phyloP scores from a whole-genome alignment of 371 early-diverging fungal genomes.

The Actinomortierella ambigua region DNA sequence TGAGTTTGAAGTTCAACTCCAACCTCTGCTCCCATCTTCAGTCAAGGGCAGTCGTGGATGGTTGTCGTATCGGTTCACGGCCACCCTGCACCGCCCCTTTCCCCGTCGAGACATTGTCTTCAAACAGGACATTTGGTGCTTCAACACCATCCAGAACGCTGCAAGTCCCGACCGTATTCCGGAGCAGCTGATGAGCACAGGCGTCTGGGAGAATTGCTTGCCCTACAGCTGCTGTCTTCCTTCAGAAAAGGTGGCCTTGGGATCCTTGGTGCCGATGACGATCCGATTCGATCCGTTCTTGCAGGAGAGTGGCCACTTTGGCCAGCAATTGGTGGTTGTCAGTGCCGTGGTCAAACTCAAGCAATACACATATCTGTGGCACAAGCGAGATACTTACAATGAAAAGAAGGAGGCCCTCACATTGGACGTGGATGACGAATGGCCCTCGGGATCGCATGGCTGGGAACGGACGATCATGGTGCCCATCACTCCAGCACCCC shows the following conservation, averaged over 20 bases:
- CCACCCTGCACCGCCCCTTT: slow-evolving; percentile 25
- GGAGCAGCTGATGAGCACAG: slow-evolving; percentile 21
- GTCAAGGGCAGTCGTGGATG: slow-evolving; percentile 31
- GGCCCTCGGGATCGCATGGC: slow-evolving; percentile 15
- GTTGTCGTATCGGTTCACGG: slow-evolving; percentile 39
- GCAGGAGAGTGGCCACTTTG: slow-evolving; percentile 10
- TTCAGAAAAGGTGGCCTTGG: slow-evolving; percentile 23
- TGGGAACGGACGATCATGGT: slow-evolving; percentile 27
- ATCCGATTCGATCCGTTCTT: slow-evolving; percentile 23
- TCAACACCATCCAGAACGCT: slow-evolving; percentile 13
- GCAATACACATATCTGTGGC: slow-evolving; percentile 21
- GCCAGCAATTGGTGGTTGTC: slow-evolving; percentile 22
- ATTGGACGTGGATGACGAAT: slow-evolving; percentile 17
- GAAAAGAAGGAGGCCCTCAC: slow-evolving; percentile 26
- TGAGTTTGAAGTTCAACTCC: slow-evolving; percentile 28
- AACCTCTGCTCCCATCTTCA: slow-evolving; percentile 21
- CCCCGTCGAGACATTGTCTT: slow-evolving; percentile 35
- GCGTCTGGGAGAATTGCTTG: slow-evolving; percentile 22
- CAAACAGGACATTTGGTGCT: slow-evolving; percentile 34
- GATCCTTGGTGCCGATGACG: slow-evolving; percentile 19
- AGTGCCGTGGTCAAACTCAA: slow-evolving; percentile 32
- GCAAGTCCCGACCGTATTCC: slow-evolving; percentile 6
- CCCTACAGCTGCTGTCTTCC: slow-evolving; percentile 24
- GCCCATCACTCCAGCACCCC: slow-evolving; percentile 22
- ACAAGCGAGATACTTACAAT: slow-evolving; percentile 23